Evolutionary conservation across 495 filamentous ascomycete genomes (phyloP), one percentile per base, ranked within the genome.

Genomic region (Xylaria telfairii): DNA sequence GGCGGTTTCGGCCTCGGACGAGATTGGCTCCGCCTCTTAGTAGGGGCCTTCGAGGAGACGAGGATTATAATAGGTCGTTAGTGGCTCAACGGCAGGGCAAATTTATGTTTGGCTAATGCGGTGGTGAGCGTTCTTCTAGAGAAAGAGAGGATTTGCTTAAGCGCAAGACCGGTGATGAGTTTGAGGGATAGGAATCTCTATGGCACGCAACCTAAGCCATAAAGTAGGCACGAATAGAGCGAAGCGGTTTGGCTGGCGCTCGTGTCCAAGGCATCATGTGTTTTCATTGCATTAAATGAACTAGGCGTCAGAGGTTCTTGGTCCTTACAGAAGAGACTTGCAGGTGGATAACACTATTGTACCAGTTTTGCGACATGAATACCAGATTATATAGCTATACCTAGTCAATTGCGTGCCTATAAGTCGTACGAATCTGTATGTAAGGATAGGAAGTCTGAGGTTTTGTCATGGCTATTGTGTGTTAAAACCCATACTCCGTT

Each of bases 261-360:
- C n/a, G 47, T 19, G 34, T 47, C 41, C 46, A 5, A 19, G 4
- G 46, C 46, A 66, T 53, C 30, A 53, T 24, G 9, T 39, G 46
- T 51, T n/a, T 57, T 34, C 54, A 57, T 44, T 69, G 72, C 75
- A 77, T 77, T 73, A 70, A 71, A 74, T 77, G 57, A 74, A 73
- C 75, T 65, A 61, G 75, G 73, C 75, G 75, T 75, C 72, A 42
- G 49, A 39, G 54, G 32, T 65, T 46, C 39, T 63, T 46, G 17
- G 30, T 42, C 44, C 12, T 37, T 34, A 17, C 21, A 12, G 39
- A 21, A 24, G n/a, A 28, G 39, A 39, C 26, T 37, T 65, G 28
- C 26, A 21, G 37, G 34, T 2, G 10, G n/a, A n/a, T n/a, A n/a
- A n/a, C n/a, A n/a, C n/a, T n/a, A n/a, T n/a, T n/a, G n/a, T n/a